Conservation (phyloP, 2,329 filamentous ascomycete genomes). For the Torrubiellomyces zombiae region DNA sequence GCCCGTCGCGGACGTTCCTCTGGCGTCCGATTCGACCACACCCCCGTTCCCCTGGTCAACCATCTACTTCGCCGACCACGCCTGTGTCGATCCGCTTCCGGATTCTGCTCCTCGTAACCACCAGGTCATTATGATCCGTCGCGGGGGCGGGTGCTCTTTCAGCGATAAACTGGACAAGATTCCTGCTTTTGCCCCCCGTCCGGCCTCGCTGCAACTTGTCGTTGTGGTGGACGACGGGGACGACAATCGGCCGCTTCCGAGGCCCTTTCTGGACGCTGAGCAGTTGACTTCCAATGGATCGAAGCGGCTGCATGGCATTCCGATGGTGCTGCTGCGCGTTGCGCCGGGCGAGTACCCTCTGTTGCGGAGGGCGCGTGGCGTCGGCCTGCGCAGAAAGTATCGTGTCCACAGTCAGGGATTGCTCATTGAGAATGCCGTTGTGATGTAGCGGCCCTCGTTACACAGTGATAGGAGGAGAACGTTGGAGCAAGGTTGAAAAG, state of each 20-base stretch:
- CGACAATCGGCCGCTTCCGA: constrained; percentile 15
- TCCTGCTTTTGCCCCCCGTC: constrained; percentile 52
- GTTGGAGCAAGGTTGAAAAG: too few species aligned
- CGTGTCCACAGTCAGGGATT: constrained; percentile 67
- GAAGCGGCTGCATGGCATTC: constrained; percentile 52
- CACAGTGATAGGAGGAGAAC: too few species aligned
- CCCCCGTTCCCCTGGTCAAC: constrained; percentile 47
- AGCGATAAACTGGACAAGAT: constrained; percentile 69
- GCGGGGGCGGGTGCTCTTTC: constrained; percentile 77
- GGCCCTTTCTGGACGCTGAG: constrained; percentile 57
- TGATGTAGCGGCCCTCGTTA: constrained; percentile 23
- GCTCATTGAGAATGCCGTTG: constrained; percentile 61
- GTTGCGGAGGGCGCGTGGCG: constrained; percentile 43
- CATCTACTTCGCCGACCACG: constrained; percentile 54
- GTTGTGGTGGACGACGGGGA: constrained; percentile 44
- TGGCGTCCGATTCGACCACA: constrained; percentile 17
- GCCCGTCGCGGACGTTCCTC: constrained; percentile 39
- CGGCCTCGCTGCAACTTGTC: constrained; percentile 57
- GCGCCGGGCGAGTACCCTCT: constrained; percentile 43
- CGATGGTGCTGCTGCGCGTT: constrained; percentile 70
- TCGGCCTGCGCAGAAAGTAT: constrained; percentile 67
- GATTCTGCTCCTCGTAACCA: constrained; percentile 36
- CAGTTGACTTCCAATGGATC: constrained; percentile 59
- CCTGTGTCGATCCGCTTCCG: constrained; percentile 43
- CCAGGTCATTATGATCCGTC: constrained; percentile 65